Conservation (phyloP, 768 basidiomycete genomes). For the Botryobasidium botryosum region DNA sequence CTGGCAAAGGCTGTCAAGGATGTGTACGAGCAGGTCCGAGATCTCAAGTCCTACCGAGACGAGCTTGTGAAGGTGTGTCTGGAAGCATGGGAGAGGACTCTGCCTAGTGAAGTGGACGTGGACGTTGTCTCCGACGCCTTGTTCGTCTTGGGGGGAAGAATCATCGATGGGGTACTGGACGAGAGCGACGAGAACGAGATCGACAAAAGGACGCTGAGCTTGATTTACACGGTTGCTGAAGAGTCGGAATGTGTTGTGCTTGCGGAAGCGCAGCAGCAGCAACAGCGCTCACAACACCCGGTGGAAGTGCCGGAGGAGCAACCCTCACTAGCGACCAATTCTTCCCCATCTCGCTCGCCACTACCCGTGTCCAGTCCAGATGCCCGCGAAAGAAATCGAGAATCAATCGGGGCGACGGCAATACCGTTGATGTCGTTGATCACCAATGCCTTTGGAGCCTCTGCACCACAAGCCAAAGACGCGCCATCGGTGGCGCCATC, state of each 20-base stretch:
- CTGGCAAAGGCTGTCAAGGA: not conserved
- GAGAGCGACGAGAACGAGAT: not conserved
- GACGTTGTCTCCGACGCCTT: not conserved
- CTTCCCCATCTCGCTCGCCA: not conserved
- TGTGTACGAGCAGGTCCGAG: constrained; percentile 9
- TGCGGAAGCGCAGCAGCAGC: not conserved
- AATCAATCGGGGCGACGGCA: not conserved
- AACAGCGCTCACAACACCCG: not conserved
- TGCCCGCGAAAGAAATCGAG: not conserved
- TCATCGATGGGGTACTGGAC: constrained; percentile 10
- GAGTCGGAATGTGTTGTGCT: not conserved
- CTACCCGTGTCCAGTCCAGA: not conserved
- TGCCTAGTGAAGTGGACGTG: not conserved
- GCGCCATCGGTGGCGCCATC: not conserved
- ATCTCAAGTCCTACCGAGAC: constrained; percentile 7
- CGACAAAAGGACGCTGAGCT: not conserved
- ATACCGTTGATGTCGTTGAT: constrained; percentile 1
- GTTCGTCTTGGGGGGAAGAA: constrained; percentile 7
- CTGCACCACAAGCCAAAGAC: not conserved
- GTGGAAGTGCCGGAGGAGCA: not conserved
- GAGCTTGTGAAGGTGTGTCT: constrained; percentile 6
- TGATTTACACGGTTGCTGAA: not conserved
- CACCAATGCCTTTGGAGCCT: not conserved
- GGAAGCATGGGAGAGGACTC: constrained; percentile 5
- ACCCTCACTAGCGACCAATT: not conserved